Conservation (phyloP, 208 protist genomes). For the Acanthamoeba healyi region DNA sequence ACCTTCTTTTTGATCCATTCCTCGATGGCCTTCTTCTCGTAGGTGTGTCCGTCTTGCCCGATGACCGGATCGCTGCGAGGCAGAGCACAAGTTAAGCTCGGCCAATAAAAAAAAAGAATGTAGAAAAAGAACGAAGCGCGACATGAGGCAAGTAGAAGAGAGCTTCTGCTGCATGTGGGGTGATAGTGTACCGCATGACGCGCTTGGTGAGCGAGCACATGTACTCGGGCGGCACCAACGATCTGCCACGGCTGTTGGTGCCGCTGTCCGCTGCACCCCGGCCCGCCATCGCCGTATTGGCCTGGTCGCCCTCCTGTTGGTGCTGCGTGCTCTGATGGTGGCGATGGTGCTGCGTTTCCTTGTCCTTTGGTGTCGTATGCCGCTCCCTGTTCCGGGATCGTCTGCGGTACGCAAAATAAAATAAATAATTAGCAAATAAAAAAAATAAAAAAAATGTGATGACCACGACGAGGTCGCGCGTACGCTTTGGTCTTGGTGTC, state of each 20-base stretch:
- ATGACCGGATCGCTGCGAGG: neutral
- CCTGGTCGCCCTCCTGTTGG: no score
- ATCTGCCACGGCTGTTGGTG: neutral
- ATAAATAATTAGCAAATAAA: neutral
- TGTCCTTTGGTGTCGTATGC: neutral
- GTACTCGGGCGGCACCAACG: constrained; percentile 17
- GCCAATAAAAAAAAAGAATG: neutral
- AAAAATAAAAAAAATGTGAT: neutral
- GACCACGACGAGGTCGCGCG: no score
- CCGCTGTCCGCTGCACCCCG: neutral
- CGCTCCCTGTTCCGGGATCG: neutral
- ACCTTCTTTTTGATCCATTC: constrained; percentile 26
- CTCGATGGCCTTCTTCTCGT: constrained; percentile 17
- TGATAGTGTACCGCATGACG: constrained; percentile 22
- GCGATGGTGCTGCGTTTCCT: no score
- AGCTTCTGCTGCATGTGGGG: no score
- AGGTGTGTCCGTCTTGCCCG: neutral
- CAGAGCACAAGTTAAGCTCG: neutral
- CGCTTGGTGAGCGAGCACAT: constrained; percentile 21
- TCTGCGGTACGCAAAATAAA: neutral
- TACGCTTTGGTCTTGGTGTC: neutral
- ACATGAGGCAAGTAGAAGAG: neutral
- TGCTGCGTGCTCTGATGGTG: no score
- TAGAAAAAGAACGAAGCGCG: neutral
- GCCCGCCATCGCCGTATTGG: neutral